Percentiles rank a stretch among this genome's conserved stretches.
These are phyloP conservation scores for Talaromyces marneffei DNA, from an alignment of 2,329 filamentous ascomycete genomes.

Conservation along the genomic window DNA sequence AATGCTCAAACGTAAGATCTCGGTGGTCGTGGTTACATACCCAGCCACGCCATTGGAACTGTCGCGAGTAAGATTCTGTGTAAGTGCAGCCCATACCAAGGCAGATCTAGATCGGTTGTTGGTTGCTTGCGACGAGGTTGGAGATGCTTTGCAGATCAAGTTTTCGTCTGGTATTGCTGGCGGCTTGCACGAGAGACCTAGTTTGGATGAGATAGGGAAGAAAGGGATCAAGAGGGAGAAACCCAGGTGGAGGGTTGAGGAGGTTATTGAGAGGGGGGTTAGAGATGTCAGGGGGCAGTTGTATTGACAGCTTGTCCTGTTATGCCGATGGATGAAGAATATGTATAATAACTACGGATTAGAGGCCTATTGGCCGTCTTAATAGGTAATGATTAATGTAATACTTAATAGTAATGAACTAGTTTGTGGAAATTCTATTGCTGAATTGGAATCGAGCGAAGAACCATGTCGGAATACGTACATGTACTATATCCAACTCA, in stretches of 20 bases:
- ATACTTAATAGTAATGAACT: background rate
- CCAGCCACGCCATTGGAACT: constrained; percentile 89
- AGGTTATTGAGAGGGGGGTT: constrained; percentile 64
- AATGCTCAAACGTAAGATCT: constrained; percentile 94
- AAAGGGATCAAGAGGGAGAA: constrained; percentile 40
- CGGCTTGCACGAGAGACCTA: constrained; percentile 59
- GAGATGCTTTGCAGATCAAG: constrained; percentile 82
- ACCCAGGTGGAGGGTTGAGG: constrained; percentile 73
- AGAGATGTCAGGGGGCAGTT: constrained; percentile 66
- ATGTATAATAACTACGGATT: background rate
- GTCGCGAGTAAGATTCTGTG: constrained; percentile 85
- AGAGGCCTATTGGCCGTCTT: background rate
- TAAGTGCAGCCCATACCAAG: constrained; percentile 91
- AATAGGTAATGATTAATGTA: background rate
- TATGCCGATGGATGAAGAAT: no score
- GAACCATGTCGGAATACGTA: background rate
- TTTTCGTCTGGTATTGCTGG: constrained; percentile 89
- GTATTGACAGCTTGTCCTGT: constrained; percentile 39
- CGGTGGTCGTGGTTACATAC: constrained; percentile 91
- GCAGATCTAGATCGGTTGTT: constrained; percentile 86
- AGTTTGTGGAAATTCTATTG: background rate
- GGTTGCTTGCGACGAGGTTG: constrained; percentile 83
- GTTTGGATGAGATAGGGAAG: constrained; percentile 45
- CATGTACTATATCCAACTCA: background rate
- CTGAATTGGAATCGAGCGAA: no score